Evolutionary conservation across 2,329 filamentous ascomycete species (phyloP).

Genomic region (Aaosphaeria pasadenensis): DNA sequence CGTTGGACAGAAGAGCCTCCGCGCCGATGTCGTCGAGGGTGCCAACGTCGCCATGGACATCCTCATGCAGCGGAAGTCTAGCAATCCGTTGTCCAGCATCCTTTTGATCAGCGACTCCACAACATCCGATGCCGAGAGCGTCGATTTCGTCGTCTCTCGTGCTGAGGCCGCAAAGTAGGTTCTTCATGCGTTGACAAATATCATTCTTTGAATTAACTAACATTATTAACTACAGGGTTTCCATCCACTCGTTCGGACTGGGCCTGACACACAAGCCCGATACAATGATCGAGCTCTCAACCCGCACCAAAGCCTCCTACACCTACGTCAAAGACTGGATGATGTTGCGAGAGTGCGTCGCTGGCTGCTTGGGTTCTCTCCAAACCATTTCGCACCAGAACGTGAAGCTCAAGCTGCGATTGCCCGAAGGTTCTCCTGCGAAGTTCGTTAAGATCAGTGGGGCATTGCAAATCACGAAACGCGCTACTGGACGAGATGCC

Average conservation of each 20-base stretch:
- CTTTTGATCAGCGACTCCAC: slow-evolving; percentile 97
- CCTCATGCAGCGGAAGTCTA: slow-evolving; percentile 94
- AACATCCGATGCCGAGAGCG: slow-evolving; percentile 88
- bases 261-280: slow-evolving; percentile 98
- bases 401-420: slow-evolving; percentile 87
- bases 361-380: slow-evolving; percentile 85
- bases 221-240: slow-evolving; percentile 58
- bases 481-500: slow-evolving; percentile 89
- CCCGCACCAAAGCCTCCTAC: slow-evolving; percentile 92
- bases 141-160: slow-evolving; percentile 95
- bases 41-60: slow-evolving; percentile 98
- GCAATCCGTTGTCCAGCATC: slow-evolving; percentile 92
- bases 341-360: slow-evolving; percentile 97
- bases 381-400: slow-evolving; percentile 98
- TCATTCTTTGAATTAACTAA: slow-evolving; percentile 13
- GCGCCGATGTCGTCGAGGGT: slow-evolving; percentile 94
- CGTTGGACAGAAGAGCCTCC: slow-evolving; percentile 92
- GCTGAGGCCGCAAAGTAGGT: slow-evolving; percentile 94
- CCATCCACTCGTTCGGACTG: slow-evolving; percentile 93
- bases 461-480: slow-evolving; percentile 92
- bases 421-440: slow-evolving; percentile 93
- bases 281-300: slow-evolving; percentile 96
- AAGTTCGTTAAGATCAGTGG: slow-evolving; percentile 99
- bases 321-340: slow-evolving; percentile 99
- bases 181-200: slow-evolving; percentile 2